Evolutionary conservation across 2,329 filamentous ascomycete species (phyloP), one percentile per base, ranked within the genome.

Genomic region (Bipolaris cookei): DNA sequence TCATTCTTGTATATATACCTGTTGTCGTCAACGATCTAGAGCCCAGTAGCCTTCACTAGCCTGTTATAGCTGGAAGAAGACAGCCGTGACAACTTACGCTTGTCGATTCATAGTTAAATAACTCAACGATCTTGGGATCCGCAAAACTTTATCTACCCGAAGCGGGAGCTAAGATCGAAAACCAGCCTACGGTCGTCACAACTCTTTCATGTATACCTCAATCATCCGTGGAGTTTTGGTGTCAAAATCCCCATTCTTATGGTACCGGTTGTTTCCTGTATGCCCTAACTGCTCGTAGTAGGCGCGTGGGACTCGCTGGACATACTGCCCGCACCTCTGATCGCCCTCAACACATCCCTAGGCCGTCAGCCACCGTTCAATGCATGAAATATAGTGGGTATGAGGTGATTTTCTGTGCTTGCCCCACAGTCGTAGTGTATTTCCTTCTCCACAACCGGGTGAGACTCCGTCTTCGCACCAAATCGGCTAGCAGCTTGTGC

Each of bases 101-200:
- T 58, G 42, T 46, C 61, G 45, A 44, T 53, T 39, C 32, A 23
- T 56, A 59, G 64, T 35, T 65, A 65, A 55, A 48, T 61, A 20
- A 49, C 54, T 62, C 63, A 61, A 34, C 53, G 52, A 64, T 64
- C 60, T 50, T 49, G 42, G 65, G 65, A 48, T 70, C 57, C 42
- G 53, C 51, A 54, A 60, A 71, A 72, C 65, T 70, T 52, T 67
- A 72, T 71, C 70, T 74, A 69, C 44, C 65, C 64, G 64, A 69
- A 56, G 58, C 70, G 71, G 71, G 68, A 71, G 52, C 71, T 74
- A 73, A 64, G 55, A 72, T 68, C 66, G 63, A 62, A 66, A 66
- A 63, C 72, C 73, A 30, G 67, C 69, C 54, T 60, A 53, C 57
- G 59, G 52, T 65, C 62, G 63, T 69, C 66, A 69, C 60, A 49